Evolutionary conservation across 345 rosid genomes (phyloP), one percentile per base, ranked within the genome.

Genomic region (Eucalyptus lansdowneana): DNA sequence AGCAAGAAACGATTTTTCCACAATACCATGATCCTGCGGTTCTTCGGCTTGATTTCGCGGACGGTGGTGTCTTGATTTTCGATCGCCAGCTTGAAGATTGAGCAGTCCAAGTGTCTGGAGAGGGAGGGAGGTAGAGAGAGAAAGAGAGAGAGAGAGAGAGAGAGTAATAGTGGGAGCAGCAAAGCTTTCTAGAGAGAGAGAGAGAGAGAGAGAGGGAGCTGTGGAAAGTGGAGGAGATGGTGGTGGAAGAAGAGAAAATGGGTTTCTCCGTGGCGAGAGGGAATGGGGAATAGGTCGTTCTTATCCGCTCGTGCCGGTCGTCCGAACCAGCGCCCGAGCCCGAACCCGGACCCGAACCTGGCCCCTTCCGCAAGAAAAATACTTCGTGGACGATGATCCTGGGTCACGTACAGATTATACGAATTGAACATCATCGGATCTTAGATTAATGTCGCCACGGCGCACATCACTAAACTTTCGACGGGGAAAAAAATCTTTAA

Each of bases 11-110:
- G 47, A 25, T 91, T 90, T 91, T 90, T 44, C 27, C 34, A 11
- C 24, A 24, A 22, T 91, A 97, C 98, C 98, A 96, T 97, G 92
- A 95, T 95, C 96, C 97, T 94, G 21, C 97, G 90, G 93, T 93
- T 97, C 93, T 94, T 94, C 80, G 98, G 97, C 91, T 94, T 96
- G 94, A 96, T 90, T 93, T 96, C 98, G 51, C 96, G 96, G 90
- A 92, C 95, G 42, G 97, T 87, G 89, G 95, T 90, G 86, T 97
- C 97, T 86, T 96, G 97, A 90, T 94, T 94, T 34, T 95, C 98
- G 91, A 97, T 97, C 90, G 98, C 97, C 99, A 97, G 96, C 94
- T 91, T 92, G 93, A 92, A 90, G 22, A 45, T n/a, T 87, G 91
- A 91, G 80, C n/a, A 50, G 40, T 19, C 88, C 58, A 53, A 53